Evolutionary conservation across 2,329 filamentous ascomycete species (phyloP).

Genomic region (Emergomyces africanus): DNA sequence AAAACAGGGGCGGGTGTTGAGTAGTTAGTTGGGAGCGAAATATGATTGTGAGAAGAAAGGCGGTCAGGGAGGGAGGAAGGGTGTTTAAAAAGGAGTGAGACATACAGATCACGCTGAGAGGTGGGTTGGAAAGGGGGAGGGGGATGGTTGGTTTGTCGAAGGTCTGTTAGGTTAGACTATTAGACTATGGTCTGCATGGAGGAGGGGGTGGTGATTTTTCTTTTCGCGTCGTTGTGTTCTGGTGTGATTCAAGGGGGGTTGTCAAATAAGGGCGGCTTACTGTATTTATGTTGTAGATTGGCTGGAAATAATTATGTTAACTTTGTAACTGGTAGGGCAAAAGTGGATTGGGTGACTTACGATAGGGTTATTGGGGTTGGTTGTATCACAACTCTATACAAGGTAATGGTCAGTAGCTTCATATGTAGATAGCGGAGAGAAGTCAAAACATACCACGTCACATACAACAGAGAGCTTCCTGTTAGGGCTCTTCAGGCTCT

Average conservation of each 20-base stretch:
- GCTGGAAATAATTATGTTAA: conserved; percentile 22
- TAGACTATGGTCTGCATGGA: not conserved
- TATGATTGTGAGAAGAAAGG: not conserved
- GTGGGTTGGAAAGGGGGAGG: conserved; percentile 48
- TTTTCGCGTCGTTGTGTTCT: not conserved
- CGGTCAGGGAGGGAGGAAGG: not conserved
- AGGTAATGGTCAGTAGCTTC: not conserved
- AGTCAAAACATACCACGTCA: conserved; percentile 43
- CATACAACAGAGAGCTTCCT: conserved; percentile 70
- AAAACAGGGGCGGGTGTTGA: not conserved
- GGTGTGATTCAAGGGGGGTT: not conserved
- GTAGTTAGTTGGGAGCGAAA: not conserved
- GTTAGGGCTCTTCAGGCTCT: conserved; percentile 52
- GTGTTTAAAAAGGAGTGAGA: not conserved
- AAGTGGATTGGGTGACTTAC: conserved; percentile 7
- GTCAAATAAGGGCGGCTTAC: conserved; percentile 5
- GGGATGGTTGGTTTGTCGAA: conserved; percentile 79
- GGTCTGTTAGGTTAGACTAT: conserved; percentile 31
- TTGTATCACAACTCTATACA: conserved; percentile 22
- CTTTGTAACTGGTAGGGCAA: too few relatives aligned
- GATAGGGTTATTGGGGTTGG: conserved; percentile 37
- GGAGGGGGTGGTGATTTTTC: too few relatives aligned
- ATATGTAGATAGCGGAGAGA: not conserved
- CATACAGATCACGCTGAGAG: conserved; percentile 61
- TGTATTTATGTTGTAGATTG: conserved; percentile 72